phyloP scores from a whole-genome alignment of 177 flowering plant genomes.

The Vitis hybrid region DNA sequence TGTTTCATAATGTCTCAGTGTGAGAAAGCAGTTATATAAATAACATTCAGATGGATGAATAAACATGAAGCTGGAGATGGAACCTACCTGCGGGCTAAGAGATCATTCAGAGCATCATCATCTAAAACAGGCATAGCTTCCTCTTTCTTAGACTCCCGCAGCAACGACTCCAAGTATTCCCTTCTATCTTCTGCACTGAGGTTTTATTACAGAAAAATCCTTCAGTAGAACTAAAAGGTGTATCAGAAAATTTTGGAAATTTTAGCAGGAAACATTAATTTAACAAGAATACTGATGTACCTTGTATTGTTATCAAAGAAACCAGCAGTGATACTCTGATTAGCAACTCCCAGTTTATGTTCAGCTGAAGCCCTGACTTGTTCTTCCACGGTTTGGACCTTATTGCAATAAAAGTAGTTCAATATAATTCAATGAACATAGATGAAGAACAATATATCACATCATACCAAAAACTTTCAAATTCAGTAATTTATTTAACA shows the following conservation, averaged over 20 bases:
- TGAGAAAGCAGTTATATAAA: not conserved
- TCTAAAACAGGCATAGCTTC: slow-evolving; percentile 87
- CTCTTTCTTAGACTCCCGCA: slow-evolving; percentile 96
- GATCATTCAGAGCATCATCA: slow-evolving; percentile 89
- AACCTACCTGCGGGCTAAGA: slow-evolving; percentile 93
- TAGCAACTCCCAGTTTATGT: slow-evolving; percentile 99
- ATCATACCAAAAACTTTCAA: not conserved
- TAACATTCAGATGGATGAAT: not conserved
- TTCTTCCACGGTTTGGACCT: slow-evolving; percentile 97
- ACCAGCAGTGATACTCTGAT: slow-evolving; percentile 99
- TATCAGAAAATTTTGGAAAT: not conserved
- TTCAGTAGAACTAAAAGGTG: slow-evolving; percentile 9
- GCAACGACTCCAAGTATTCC: slow-evolving; percentile 92
- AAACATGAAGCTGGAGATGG: slow-evolving; percentile 2
- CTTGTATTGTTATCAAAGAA: slow-evolving; percentile 98
- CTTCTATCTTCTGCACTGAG: slow-evolving; percentile 97
- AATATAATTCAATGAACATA: not conserved
- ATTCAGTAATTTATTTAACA: not conserved
- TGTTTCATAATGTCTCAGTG: not conserved
- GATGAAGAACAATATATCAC: not conserved
- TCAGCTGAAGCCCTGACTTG: slow-evolving; percentile 99
- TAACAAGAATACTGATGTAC: slow-evolving; percentile 29
- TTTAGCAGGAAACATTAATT: not conserved
- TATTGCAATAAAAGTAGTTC: slow-evolving; percentile 7
- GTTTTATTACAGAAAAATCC: slow-evolving; percentile 13